Conservation (phyloP, 2,329 filamentous ascomycete species). For the Sporothrix schenckii region DNA sequence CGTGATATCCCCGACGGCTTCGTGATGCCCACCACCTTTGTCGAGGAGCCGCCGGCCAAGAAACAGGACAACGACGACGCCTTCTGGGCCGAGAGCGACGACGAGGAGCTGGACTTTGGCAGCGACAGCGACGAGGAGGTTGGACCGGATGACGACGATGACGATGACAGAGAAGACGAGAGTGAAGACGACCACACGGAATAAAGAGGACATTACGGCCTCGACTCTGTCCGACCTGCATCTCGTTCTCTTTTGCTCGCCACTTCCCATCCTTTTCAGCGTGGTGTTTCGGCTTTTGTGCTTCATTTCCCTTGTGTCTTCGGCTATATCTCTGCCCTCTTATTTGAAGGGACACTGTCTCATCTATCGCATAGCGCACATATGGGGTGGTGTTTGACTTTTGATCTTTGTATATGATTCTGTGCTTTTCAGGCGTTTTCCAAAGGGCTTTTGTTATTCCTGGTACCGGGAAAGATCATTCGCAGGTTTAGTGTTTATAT, state of each 20-base stretch:
- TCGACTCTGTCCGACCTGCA: neutral
- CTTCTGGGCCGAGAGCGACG: constrained; percentile 78
- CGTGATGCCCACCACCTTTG: constrained; percentile 75
- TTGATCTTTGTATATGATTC: neutral
- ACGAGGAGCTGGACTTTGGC: constrained; percentile 76
- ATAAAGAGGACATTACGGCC: neutral
- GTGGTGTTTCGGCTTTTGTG: constrained; percentile 15
- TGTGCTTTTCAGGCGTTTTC: neutral
- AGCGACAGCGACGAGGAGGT: constrained; percentile 67
- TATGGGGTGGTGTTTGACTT: neutral
- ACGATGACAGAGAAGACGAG: constrained; percentile 61
- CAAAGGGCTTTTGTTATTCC: neutral
- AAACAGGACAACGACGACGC: constrained; percentile 72
- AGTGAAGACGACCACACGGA: constrained; percentile 48
- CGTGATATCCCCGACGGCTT: constrained; percentile 78
- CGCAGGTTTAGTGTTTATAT: neutral
- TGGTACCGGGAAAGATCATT: neutral
- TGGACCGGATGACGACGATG: constrained; percentile 61
- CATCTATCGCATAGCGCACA: constrained; percentile 23
- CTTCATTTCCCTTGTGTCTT: neutral
- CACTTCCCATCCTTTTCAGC: neutral
- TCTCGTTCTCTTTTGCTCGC: neutral
- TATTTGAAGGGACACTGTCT: too few species aligned
- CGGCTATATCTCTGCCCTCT: neutral
- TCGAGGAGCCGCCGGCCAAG: constrained; percentile 63